Conservation (phyloP, 495 filamentous ascomycete genomes). For the Evernia prunastri region DNA sequence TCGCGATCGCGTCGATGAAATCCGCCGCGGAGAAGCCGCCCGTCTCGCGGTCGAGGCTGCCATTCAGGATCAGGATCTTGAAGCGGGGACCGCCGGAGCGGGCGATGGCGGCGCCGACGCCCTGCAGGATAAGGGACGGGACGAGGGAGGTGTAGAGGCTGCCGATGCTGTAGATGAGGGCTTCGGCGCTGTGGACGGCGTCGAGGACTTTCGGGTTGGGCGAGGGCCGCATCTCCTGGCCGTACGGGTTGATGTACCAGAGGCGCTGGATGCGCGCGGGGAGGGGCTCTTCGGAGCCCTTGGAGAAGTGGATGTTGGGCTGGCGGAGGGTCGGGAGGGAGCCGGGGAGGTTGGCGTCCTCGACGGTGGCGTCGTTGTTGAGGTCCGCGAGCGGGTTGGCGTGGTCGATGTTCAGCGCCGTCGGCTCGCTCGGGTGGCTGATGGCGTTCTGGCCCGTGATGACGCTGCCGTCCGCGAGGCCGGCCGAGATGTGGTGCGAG, state of each 20-base stretch:
- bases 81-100: constrained; percentile 31
- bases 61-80: constrained; percentile 84
- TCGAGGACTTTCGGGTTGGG: constrained; percentile 74
- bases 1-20: constrained; percentile 71
- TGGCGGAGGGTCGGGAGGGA: constrained; percentile 70
- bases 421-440: constrained; percentile 65
- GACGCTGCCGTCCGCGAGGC: constrained; percentile 64
- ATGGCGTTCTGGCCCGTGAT: constrained; percentile 92
- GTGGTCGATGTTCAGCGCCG: constrained; percentile 44
- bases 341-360: constrained; percentile 86
- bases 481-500: constrained; percentile 85
- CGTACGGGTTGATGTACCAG: constrained; percentile 98
- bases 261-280: constrained; percentile 70
- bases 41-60: constrained; percentile 77
- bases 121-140: constrained; percentile 63
- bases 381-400: constrained; percentile 32
- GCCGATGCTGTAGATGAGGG: constrained; percentile 85
- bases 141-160: constrained; percentile 77
- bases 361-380: constrained; percentile 35
- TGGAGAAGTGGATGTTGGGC: constrained; percentile 73
- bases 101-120: constrained; percentile 52
- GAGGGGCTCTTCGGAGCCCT: constrained; percentile 63
- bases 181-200: constrained; percentile 53
- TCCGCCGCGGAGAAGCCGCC: constrained; percentile 67
- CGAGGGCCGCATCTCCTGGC: constrained; percentile 73